Base-by-base conservation (phyloP, 768 basidiomycete genomes). In the Xerocomellus dryophilus region DNA sequence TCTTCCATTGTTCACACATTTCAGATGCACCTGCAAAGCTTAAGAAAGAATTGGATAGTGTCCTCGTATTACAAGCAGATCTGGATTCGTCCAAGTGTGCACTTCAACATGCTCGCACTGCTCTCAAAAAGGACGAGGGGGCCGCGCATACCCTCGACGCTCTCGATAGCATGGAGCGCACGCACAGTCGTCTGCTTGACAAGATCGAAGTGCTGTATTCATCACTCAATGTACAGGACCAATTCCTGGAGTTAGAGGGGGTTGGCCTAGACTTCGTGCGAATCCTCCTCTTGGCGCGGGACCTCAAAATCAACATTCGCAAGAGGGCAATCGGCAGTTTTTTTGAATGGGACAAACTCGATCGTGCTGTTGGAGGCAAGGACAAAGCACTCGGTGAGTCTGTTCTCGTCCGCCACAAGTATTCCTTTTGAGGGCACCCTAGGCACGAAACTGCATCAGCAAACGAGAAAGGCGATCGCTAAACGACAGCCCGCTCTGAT, bases 31-130 rank as follows among this genome's bases (percentile, higher is more conserved):
- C 70, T 1, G 53, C 36, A 0, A 47, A 60, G 2, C 56, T 76
- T 4, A 71, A 71, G 32, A 70, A 69, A 35, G 72, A 74, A 34
- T 54, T 75, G 0, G 66, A 74, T 41, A 54, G 56, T 0, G 53
- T 76, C 0, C 50, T 76, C 0, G 49, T 38, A 4, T 62, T 76
- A 0, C 73, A 74, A 50, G 66, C 67, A 1, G 55, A 68, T 15
- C 43, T 72, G 3, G 64, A 71, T 10, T 41, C 42, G 0, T 55
- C 72, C 3, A 66, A 73, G n/a, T 47, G 50, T 7, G 53, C 66
- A 0, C 61, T 74, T 7, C 31, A 59, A 21, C 35, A 45, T 18
- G 57, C 62, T 1, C 43, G 43, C 20, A 17, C 25, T 1, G 40
- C 50, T 1, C 27, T 72, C 14, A 21, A 53, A 4, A 52, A 50